A percentile compares a stretch with the other conserved stretches of the same genome.
phyloP scores from a whole-genome alignment of 140 eudicot species.

The Flaveria floridana region DNA sequence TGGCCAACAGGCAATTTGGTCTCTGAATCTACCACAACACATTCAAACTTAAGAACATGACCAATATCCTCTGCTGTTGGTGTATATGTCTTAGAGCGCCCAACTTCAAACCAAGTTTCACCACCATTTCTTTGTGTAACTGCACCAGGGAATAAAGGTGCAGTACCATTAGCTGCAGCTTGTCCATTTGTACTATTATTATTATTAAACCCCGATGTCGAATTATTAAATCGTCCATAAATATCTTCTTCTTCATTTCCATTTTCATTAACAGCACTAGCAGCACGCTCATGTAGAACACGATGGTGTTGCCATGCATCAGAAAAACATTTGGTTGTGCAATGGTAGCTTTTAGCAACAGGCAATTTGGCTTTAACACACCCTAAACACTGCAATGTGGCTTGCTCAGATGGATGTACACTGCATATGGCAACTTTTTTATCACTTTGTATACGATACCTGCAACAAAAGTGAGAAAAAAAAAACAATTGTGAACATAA shows the following conservation, averaged over 20 bases:
- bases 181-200: constrained; percentile 36
- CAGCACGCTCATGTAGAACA: constrained; percentile 92
- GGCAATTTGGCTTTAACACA: constrained; percentile 87
- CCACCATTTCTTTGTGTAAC: constrained; percentile 74
- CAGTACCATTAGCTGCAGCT: constrained; percentile 49
- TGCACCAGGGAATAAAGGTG: constrained; percentile 64
- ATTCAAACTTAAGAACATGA: constrained; percentile 79
- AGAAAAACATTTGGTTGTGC: constrained; percentile 86
- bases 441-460: constrained; percentile 79
- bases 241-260: constrained; percentile 88
- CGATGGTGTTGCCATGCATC: constrained; percentile 99
- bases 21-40: constrained; percentile 75
- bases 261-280: constrained; percentile 74
- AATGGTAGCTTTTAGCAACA: constrained; percentile 82
- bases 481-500: not conserved
- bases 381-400: constrained; percentile 88
- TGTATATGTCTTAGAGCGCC: constrained; percentile 74
- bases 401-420: constrained; percentile 94
- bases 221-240: constrained; percentile 70
- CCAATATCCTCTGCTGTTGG: constrained; percentile 92
- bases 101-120: constrained; percentile 94
- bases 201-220: constrained; percentile 52
- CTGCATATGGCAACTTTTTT: constrained; percentile 76
- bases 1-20: constrained; percentile 65
- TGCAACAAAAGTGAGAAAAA: constrained; percentile 20